These are phyloP conservation scores for Tricladium varicosporioides DNA, from an alignment of 2,329 filamentous ascomycete species.

Conservation along the genomic window DNA sequence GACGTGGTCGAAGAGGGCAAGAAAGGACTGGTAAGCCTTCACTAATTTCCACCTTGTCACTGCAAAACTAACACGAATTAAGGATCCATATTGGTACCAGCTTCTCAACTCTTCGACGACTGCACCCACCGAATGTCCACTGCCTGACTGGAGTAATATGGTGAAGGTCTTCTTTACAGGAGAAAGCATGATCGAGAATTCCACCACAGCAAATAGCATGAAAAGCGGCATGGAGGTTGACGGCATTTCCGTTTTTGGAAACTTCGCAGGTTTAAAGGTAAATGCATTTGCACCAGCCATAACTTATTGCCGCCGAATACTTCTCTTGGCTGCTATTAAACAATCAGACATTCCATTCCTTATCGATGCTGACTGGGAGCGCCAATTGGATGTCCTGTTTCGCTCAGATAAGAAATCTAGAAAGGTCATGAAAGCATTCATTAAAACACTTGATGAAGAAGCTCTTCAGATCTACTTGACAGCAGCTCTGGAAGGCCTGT, in stretches of 20 bases:
- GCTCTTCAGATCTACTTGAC: conserved; percentile 46
- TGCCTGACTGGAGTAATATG: conserved; percentile 54
- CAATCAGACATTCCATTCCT: conserved; percentile 29
- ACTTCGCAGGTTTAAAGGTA: conserved; percentile 41
- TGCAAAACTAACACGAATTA: conserved; percentile 18
- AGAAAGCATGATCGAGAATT: conserved; percentile 33
- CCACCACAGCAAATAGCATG: conserved; percentile 31
- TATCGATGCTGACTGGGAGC: conserved; percentile 81
- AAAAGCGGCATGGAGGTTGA: conserved; percentile 42
- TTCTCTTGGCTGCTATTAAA: conserved; percentile 52
- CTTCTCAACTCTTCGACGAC: conserved; percentile 54
- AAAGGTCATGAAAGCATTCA: conserved; percentile 53
- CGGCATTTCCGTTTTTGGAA: conserved; percentile 37
- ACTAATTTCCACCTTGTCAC: conserved; percentile 24
- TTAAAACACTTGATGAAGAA: conserved; percentile 42
- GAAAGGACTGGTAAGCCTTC: conserved; percentile 76
- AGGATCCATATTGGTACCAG: conserved; percentile 64
- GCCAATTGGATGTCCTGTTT: conserved; percentile 70
- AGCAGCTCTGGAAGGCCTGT: conserved; percentile 57
- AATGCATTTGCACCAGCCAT: conserved; percentile 67
- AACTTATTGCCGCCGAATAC: conserved; percentile 62
- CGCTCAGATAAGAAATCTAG: conserved; percentile 67
- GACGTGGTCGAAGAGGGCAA: conserved; percentile 88
- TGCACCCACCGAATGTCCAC: conserved; percentile 36
- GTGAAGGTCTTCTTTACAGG: conserved; percentile 48